phyloP scores from a whole-genome alignment of 176 grass and related monocot species.

The Ensete glaucum region DNA sequence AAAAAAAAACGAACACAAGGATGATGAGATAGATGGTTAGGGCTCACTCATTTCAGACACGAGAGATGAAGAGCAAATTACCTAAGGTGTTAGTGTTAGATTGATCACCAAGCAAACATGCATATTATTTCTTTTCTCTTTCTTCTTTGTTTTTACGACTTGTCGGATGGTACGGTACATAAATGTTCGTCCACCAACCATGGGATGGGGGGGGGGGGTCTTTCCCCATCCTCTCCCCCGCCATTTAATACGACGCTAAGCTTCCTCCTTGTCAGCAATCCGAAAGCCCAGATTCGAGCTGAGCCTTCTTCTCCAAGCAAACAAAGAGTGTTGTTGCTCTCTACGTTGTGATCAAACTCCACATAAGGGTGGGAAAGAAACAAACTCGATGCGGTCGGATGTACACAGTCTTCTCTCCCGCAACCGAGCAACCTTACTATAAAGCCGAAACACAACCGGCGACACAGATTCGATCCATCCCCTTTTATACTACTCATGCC shows the following conservation, averaged over 20 bases:
- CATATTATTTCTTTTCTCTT: background rate
- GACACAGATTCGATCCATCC: background rate
- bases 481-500: background rate
- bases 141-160: background rate
- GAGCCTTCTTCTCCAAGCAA: too few species aligned
- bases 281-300: too few species aligned
- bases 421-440: background rate
- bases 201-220: background rate
- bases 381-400: background rate
- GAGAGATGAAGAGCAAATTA: background rate
- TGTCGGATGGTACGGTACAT: background rate
- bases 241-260: too few species aligned
- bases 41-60: background rate
- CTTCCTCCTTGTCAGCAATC: too few species aligned
- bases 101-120: background rate
- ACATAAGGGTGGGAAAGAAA: background rate
- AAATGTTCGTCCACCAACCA: background rate
- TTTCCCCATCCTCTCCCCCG: background rate
- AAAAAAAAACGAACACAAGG: background rate
- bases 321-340: too few species aligned
- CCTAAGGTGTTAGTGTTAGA: background rate
- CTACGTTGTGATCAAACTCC: too few species aligned
- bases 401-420: background rate
- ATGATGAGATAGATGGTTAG: background rate
- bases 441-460: background rate